phyloP scores from a whole-genome alignment of 1,139 yeast genomes.

The Geotrichum candidum region DNA sequence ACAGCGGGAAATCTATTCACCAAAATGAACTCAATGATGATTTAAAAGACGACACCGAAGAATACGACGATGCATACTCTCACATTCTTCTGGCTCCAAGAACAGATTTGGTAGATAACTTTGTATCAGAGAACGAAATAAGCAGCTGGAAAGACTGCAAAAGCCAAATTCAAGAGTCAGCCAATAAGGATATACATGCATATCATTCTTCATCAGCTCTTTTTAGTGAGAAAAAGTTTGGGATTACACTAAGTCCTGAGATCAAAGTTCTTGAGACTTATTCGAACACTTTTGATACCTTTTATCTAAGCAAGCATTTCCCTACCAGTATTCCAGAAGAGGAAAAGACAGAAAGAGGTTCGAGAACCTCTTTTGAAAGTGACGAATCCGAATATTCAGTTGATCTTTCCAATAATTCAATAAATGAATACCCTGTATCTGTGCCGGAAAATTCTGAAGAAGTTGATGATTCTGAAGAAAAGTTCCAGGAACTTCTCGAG shows the following conservation, averaged over 20 bases:
- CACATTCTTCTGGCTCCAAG: not conserved
- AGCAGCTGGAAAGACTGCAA: not conserved
- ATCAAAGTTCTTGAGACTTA: not conserved
- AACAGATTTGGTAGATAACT: not conserved
- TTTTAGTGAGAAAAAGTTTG: not conserved
- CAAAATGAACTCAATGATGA: not conserved
- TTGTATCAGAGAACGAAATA: not conserved
- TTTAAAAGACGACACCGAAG: not conserved
- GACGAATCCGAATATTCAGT: slow-evolving; percentile 9
- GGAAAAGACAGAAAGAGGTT: not conserved
- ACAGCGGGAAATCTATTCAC: slow-evolving; percentile 15
- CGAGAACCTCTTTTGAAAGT: not conserved
- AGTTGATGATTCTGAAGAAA: not conserved
- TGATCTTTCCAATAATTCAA: slow-evolving; percentile 24
- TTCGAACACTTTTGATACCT: not conserved
- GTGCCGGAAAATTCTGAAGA: not conserved
- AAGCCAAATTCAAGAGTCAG: not conserved
- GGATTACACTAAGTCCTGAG: not conserved
- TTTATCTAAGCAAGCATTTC: not conserved
- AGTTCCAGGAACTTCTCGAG: not conserved
- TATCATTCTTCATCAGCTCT: not conserved
- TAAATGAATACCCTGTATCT: slow-evolving; percentile 13
- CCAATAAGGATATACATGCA: too few relatives aligned
- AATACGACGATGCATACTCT: not conserved
- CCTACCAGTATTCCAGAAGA: not conserved